Conservation (phyloP, 805 yeast genomes). For the Candida saitoana region DNA sequence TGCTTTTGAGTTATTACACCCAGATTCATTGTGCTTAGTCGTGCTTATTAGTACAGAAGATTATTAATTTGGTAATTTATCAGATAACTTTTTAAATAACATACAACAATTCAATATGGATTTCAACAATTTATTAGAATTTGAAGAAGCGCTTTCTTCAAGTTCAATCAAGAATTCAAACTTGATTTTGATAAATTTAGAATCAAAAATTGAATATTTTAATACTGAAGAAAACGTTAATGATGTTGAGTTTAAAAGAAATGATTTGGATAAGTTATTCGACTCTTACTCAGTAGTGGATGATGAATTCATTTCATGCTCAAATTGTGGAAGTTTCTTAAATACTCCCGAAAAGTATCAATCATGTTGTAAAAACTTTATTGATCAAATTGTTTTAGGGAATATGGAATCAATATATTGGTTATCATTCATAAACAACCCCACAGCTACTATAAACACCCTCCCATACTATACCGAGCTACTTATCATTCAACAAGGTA, state of each 20-base stretch:
- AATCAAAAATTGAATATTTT: constrained; percentile 22
- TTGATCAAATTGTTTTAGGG: constrained; percentile 14
- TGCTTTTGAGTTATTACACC: too few species aligned
- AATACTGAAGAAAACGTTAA: constrained; percentile 9
- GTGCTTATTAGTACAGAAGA: not conserved
- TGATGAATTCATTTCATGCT: constrained; percentile 32
- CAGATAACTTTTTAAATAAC: too few species aligned
- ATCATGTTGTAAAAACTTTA: constrained; percentile 22
- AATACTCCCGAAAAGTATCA: constrained; percentile 10
- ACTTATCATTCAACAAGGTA: constrained; percentile 40
- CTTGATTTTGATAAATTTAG: constrained; percentile 22
- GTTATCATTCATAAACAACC: constrained; percentile 42
- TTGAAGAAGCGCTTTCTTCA: constrained; percentile 29
- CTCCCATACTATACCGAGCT: constrained; percentile 47
- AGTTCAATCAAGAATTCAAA: constrained; percentile 14
- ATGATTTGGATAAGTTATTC: constrained; percentile 15
- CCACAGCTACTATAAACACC: constrained; percentile 41
- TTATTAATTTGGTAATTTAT: too few species aligned
- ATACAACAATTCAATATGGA: too few species aligned
- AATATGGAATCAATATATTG: constrained; percentile 38
- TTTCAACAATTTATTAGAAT: constrained; percentile 20
- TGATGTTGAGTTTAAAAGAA: constrained; percentile 3
- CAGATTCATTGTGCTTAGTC: too few species aligned
- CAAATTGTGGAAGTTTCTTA: constrained; percentile 25
- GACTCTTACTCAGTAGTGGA: constrained; percentile 17